Conservation (phyloP, 2,329 filamentous ascomycete genomes). For the Alternaria sp. region DNA sequence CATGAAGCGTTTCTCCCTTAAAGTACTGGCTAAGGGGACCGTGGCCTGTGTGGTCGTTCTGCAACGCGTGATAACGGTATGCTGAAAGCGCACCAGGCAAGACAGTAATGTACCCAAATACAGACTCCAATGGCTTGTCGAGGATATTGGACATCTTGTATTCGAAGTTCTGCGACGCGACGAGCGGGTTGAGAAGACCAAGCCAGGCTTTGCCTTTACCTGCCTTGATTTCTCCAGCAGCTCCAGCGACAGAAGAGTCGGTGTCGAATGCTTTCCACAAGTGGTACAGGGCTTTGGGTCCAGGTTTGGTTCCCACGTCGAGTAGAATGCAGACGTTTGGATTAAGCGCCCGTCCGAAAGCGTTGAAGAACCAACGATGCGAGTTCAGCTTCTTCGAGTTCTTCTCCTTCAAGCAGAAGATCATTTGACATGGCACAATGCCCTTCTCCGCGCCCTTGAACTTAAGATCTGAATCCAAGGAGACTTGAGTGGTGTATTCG, state of each 20-base stretch:
- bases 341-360: constrained; percentile 89
- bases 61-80: constrained; percentile 93
- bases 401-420: constrained; percentile 98
- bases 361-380: constrained; percentile 99
- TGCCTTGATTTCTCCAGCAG: constrained; percentile 96
- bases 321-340: constrained; percentile 97
- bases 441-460: constrained; percentile 99
- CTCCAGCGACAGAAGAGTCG: constrained; percentile 95
- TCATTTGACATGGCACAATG: constrained; percentile 96
- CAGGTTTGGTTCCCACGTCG: constrained; percentile 93
- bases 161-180: constrained; percentile 98
- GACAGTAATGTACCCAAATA: constrained; percentile 98
- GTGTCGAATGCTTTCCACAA: constrained; percentile 99
- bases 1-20: constrained; percentile 97
- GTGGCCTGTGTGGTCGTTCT: constrained; percentile 95
- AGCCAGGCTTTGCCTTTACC: constrained; percentile 87
- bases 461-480: constrained; percentile 91
- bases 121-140: constrained; percentile 95
- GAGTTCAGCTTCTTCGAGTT: constrained; percentile 98
- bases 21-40: constrained; percentile 98
- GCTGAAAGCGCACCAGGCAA: constrained; percentile 93
- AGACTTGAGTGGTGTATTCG: constrained; percentile 98
- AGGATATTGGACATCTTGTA: constrained; percentile 99
- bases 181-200: constrained; percentile 89
- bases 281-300: constrained; percentile 90